Percentiles rank a stretch among this genome's conserved stretches.
These are phyloP conservation scores for Trichoderma aggressivum DNA, from an alignment of 2,329 filamentous ascomycete species.

Conservation along the genomic window DNA sequence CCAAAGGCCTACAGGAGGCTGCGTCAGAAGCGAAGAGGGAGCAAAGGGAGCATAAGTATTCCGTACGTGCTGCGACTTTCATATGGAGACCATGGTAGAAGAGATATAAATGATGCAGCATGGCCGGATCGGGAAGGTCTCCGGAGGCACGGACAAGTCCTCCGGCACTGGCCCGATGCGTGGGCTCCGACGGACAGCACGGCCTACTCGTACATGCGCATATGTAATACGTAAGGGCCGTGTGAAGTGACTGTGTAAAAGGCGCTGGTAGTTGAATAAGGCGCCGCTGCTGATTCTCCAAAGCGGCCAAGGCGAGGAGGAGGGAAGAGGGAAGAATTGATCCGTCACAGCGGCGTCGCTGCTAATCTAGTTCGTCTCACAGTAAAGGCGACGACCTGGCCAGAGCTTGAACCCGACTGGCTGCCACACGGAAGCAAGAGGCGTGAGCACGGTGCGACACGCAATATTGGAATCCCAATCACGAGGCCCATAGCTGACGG, in stretches of 20 bases:
- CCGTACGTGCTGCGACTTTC: background rate
- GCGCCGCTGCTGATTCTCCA: background rate
- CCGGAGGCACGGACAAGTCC: constrained; percentile 3
- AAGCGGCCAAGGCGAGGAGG: background rate
- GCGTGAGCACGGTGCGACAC: constrained; percentile 17
- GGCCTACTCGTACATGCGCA: background rate
- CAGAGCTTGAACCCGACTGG: background rate
- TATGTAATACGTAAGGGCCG: background rate
- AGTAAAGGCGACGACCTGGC: background rate
- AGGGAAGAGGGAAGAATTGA: background rate
- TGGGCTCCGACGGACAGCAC: background rate
- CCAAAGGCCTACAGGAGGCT: background rate
- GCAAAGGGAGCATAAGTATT: background rate
- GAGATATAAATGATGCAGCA: background rate
- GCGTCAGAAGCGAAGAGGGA: background rate
- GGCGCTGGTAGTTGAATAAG: background rate
- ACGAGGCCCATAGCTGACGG: constrained; percentile 13
- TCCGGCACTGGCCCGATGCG: constrained; percentile 6
- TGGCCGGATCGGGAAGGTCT: constrained; percentile 11
- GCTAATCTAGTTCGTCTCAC: constrained; percentile 1
- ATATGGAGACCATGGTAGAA: background rate
- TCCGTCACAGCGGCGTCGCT: background rate
- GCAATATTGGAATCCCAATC: constrained; percentile 17
- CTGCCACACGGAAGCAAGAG: constrained; percentile 6
- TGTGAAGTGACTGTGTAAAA: background rate